Evolutionary conservation across 2,329 filamentous ascomycete genomes (phyloP).

Genomic region (Talaromyces albobiverticillius): DNA sequence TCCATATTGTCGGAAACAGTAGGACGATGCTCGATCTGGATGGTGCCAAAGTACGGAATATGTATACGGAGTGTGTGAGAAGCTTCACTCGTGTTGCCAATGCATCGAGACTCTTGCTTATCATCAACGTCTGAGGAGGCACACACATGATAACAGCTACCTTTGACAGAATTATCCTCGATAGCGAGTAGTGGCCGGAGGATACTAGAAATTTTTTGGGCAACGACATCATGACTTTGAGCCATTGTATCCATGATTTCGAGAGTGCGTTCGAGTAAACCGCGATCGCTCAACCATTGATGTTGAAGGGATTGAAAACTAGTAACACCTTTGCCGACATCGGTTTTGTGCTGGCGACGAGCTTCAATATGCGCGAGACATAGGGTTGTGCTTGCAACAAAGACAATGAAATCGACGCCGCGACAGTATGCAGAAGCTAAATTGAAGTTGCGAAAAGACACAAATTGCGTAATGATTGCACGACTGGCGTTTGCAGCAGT

Average conservation of each 20-base stretch:
- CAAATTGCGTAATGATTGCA: constrained; percentile 49
- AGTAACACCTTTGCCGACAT: neutral
- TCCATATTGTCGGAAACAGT: neutral
- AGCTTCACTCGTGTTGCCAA: neutral
- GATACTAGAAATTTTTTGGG: constrained; percentile 21
- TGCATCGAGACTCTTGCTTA: neutral
- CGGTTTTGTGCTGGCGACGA: constrained; percentile 9
- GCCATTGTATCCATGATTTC: constrained; percentile 33
- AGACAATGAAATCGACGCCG: constrained; percentile 24
- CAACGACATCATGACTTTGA: constrained; percentile 30
- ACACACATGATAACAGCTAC: neutral
- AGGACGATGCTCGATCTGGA: constrained; percentile 31
- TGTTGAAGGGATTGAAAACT: constrained; percentile 27
- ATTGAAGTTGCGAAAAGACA: constrained; percentile 42
- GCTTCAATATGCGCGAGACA: constrained; percentile 25
- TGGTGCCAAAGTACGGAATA: constrained; percentile 44
- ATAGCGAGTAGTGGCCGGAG: constrained; percentile 20
- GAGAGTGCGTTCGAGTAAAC: constrained; percentile 36
- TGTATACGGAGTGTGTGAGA: constrained; percentile 31
- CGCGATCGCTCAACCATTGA: constrained; percentile 41
- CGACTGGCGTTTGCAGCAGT: constrained; percentile 52
- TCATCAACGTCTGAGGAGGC: neutral
- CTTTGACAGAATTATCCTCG: constrained; percentile 14
- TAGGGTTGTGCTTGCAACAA: constrained; percentile 25
- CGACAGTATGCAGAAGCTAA: constrained; percentile 22